Conservation (phyloP, 2,329 filamentous ascomycete species). For the Epichloe scottii region DNA sequence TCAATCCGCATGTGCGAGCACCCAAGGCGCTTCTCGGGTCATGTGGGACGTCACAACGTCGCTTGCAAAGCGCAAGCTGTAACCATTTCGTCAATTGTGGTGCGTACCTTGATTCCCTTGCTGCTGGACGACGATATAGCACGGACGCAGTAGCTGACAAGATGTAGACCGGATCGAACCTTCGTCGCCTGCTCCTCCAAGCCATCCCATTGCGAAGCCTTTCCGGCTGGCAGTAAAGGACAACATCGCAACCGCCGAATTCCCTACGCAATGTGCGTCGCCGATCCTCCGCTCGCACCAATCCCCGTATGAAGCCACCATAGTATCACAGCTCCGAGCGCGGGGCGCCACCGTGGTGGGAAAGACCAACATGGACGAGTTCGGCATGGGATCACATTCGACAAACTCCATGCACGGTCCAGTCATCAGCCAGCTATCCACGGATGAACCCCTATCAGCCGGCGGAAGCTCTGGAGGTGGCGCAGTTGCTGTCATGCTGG, state of each 20-base stretch:
- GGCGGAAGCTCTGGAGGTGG: constrained; percentile 92
- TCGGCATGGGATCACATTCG: constrained; percentile 88
- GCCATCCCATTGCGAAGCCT: constrained; percentile 12
- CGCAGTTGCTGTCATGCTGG: constrained; percentile 65
- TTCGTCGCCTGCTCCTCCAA: constrained; percentile 7
- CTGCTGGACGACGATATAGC: no score
- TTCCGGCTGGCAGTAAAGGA: constrained; percentile 57
- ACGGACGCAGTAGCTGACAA: not conserved
- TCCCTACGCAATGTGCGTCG: constrained; percentile 78
- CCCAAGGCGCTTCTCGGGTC: not conserved
- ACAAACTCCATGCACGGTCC: constrained; percentile 54
- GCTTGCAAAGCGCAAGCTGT: constrained; percentile 17
- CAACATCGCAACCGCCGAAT: constrained; percentile 54
- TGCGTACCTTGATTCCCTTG: constrained; percentile 9
- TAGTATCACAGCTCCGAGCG: constrained; percentile 54
- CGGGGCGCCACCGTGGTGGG: constrained; percentile 53
- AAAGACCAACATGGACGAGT: constrained; percentile 92
- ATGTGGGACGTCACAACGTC: constrained; percentile 9
- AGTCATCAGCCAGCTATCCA: constrained; percentile 40
- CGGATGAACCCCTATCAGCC: constrained; percentile 41
- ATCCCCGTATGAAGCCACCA: constrained; percentile 73
- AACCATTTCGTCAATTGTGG: constrained; percentile 25
- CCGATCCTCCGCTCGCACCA: constrained; percentile 55
- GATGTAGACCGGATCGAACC: constrained; percentile 2
- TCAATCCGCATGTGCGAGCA: constrained; percentile 3